Base-by-base conservation (phyloP, 2,329 filamentous ascomycete genomes). In the Cordyceps cicadae region DNA sequence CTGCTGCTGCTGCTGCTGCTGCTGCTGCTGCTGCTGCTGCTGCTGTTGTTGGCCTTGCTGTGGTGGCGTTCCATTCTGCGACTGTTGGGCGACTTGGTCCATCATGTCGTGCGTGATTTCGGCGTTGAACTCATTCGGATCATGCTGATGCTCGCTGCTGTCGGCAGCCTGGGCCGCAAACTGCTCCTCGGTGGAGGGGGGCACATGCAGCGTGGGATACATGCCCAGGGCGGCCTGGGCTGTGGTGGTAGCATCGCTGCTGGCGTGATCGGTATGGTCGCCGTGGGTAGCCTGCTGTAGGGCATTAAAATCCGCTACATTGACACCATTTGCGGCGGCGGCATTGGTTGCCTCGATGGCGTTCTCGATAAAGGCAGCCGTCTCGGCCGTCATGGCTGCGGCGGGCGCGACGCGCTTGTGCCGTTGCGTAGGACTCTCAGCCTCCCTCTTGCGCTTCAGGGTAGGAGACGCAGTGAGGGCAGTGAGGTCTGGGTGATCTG, bases 141-240 rank as follows among this genome's bases (percentile, higher is more conserved):
- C 71, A n/a, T 64, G 66, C 32, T 71, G 70, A 17, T 72, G 70
- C 34, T 63, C 64, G 58, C 59, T 63, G 14, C 74, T 72, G n/a
- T 66, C 64, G 14, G 72, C 71, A 2, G 74, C 70, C 67, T 84
- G 81, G n/a, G 78, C 76, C 6, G 81, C 81, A 69, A 85, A 85
- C 17, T 82, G 81, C 71, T 85, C 82, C 66, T 84, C 82, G 0
- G 82, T 85, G 3, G 81, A 75, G 24, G 78, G 76, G 3, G 82
- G 82, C 3, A 85, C 79, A 64, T 85, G 82, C 3, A 85, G 73
- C 1, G 81, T 82, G 5, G 82, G 82, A 67, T 84, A 85, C 77
- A 85, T 82, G 60, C 79, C 79, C 3, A 85, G 73, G 32, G 82
- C 82, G 14, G 83, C 83, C 46, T 83, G 82, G 5, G 83, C 83